Base-by-base conservation (phyloP, 225 moss, liverwort and hornwort species). In the Lunularia cruciata region DNA sequence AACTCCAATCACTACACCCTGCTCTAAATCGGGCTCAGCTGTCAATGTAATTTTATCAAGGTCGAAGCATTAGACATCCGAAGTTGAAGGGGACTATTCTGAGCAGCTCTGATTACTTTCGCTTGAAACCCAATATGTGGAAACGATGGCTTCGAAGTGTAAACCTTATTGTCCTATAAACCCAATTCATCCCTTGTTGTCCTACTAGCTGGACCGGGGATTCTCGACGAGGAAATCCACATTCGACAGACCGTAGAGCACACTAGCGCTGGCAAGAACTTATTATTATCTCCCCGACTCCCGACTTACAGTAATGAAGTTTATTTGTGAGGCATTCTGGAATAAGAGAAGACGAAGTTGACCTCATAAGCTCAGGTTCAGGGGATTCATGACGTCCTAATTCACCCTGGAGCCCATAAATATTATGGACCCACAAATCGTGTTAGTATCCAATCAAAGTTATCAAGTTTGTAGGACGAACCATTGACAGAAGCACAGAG, bases 1-100 rank as follows among this genome's bases (percentile, higher is more conserved):
- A 60, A 60, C 37, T 5, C 59, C 59, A 20, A 11, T 36, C 5
- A 36, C 37, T 30, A 60, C 37, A 19, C 59, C 59, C 59, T 60
- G 59, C 59, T 60, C 36, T 20, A 37, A 20, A 36, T 60, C 59
- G 35, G 59, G n/a, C 4, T 3, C 10, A 14, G 6, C 27, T 18
- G 30, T 2, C 14, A 57, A 16, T 43, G 12, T 43, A 1, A 43
- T 10, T 43, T 43, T 43, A 10, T 2, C 43, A 16, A 10, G 43
- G 16, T 43, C 43, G 43, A 6, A 43, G 43, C 43, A 43, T 43
- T 16, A n/a, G n/a, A n/a, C n/a, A n/a, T n/a, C n/a, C n/a, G n/a
- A n/a, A n/a, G n/a, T n/a, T n/a, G n/a, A n/a, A n/a, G n/a, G n/a
- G n/a, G n/a, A n/a, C n/a, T n/a, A n/a, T n/a, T n/a, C n/a, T n/a